These are phyloP conservation scores for carrot (Daucus carota) DNA, from an alignment of 129 eudicot genomes.

Conservation along the genomic window DNA sequence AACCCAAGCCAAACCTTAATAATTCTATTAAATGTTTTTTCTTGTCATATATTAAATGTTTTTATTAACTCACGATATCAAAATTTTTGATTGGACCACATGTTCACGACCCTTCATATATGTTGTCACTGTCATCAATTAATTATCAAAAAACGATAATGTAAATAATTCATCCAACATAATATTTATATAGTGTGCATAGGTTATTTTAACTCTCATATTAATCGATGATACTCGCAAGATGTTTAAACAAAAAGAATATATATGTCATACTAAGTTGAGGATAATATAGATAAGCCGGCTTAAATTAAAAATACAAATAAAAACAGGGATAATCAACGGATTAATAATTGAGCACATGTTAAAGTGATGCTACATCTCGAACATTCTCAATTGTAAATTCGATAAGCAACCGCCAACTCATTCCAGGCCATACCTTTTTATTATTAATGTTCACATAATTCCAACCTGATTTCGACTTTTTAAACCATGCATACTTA, in stretches of 20 bases:
- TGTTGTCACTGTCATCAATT: background rate
- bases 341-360: background rate
- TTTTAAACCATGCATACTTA: background rate
- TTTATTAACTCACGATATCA: no score
- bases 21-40: background rate
- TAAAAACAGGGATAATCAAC: background rate
- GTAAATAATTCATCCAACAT: background rate
- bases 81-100: no score
- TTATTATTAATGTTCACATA: background rate
- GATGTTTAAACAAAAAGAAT: background rate
- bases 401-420: slow-evolving; percentile 4
- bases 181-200: background rate
- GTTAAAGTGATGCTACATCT: background rate
- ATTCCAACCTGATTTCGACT: background rate
- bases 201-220: background rate
- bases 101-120: no score
- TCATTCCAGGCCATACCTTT: background rate
- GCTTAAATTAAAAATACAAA: no score
- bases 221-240: background rate
- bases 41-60: no score
- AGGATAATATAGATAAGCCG: background rate
- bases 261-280: background rate
- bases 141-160: background rate
- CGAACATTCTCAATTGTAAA: background rate
- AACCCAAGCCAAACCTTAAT: background rate